Percentiles rank a stretch among this genome's conserved stretches.
Conservation (phyloP, 768 basidiomycete species). For the Cystofilobasidium macerans region DNA sequence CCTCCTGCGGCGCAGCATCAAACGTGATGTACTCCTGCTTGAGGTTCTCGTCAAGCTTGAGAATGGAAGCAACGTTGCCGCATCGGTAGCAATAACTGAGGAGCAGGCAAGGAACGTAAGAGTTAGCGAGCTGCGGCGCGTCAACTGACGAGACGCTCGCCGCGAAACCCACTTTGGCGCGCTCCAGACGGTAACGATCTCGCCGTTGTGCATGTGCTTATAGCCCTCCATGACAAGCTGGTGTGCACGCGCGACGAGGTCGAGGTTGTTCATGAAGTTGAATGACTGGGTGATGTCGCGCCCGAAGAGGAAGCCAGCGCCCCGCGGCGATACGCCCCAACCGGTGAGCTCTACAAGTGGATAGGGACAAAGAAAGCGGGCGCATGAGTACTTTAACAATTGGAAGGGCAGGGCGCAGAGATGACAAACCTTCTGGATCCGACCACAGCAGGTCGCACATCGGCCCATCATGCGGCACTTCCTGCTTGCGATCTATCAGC, state of each 20-base stretch:
- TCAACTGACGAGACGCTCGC: no score
- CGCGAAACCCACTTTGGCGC: neutral
- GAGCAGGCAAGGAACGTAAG: neutral
- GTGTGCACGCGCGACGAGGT: constrained; percentile 63
- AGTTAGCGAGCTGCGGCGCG: neutral
- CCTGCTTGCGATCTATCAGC: constrained; percentile 86
- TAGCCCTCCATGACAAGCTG: constrained; percentile 66
- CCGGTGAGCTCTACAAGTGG: constrained; percentile 58
- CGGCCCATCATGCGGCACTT: constrained; percentile 94
- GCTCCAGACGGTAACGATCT: constrained; percentile 95
- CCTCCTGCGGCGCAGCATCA: constrained; percentile 63
- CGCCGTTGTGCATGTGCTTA: constrained; percentile 91
- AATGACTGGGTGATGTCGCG: constrained; percentile 43
- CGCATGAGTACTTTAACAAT: no score
- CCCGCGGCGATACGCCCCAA: constrained; percentile 92
- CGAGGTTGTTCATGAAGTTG: constrained; percentile 81
- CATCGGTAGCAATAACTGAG: constrained; percentile 92
- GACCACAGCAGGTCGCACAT: constrained; percentile 99
- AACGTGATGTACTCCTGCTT: constrained; percentile 95
- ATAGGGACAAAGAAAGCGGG: constrained; percentile 3
- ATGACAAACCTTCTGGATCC: constrained; percentile 76
- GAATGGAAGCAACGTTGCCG: constrained; percentile 88
- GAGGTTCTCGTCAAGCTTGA: constrained; percentile 85
- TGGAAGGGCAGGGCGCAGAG: no score
- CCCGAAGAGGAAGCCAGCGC: constrained; percentile 92